Evolutionary conservation across 75 land plant genomes (phyloP), one percentile per base, ranked within the genome.

Genomic region (Adiantum capillusveneris): DNA sequence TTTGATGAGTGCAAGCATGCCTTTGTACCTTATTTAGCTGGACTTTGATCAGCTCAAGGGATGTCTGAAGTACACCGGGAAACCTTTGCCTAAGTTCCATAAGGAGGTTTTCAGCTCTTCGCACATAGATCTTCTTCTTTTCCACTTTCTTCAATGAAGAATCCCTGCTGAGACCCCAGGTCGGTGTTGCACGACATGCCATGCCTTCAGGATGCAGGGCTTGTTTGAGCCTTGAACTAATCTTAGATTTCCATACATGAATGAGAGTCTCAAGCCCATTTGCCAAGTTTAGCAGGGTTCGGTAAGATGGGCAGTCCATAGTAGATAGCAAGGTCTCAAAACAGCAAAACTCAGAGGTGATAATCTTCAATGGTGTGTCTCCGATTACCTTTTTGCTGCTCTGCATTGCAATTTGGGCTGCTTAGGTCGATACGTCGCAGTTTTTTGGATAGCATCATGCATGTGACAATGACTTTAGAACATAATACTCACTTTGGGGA

Each of bases 401-500:
- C 63, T 60, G 46, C 48, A 60, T 5, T 34, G n/a, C n/a, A n/a
- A n/a, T n/a, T n/a, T n/a, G n/a, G n/a, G n/a, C n/a, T n/a, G n/a
- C n/a, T n/a, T n/a, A n/a, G n/a, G n/a, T n/a, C n/a, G n/a, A n/a
- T n/a, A n/a, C n/a, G n/a, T n/a, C n/a, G n/a, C n/a, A n/a, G n/a
- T n/a, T n/a, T n/a, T n/a, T n/a, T n/a, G n/a, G n/a, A n/a, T n/a
- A n/a, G n/a, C n/a, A n/a, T n/a, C n/a, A n/a, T 9, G 37, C 37
- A 34, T 5, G 9, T 34, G 37, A 34, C 9, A 34, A 34, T 34
- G 37, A 34, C n/a, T n/a, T n/a, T n/a, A n/a, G n/a, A n/a, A n/a
- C n/a, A n/a, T n/a, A n/a, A 9, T 5, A 34, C 36, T 58, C 61
- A 95, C 99, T 91, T 90, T 95, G 9, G 97, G 99, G 36, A 95